Base-by-base conservation (phyloP, 352 stramenopile species). In the Aphanomyces astaci region DNA sequence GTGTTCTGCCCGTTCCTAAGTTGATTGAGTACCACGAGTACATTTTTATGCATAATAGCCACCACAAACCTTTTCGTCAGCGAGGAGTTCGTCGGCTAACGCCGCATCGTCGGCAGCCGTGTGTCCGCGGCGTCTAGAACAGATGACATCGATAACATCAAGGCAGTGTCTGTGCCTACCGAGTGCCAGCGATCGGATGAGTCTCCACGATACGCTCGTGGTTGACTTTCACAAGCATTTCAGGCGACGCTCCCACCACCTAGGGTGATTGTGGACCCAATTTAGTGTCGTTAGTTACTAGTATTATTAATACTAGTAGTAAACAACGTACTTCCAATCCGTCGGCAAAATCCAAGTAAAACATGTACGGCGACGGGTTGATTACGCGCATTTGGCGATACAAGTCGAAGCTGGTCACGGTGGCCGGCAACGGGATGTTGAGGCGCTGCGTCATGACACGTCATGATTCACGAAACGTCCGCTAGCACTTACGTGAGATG, bases 341-440 rank as follows among this genome's bases (percentile, higher is more conserved):
- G 4, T 87, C 78, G 24, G 85, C 86, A 53, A 94, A 70, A 56
- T 96, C 85, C 11, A 96, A 64, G 72, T 86, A 95, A 63, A 95
- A 95, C 86, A 96, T 95, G 76, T 96, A 96, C 25, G 88, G 88
- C 49, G 85, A 94, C 64, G 88, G 88, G 74, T 96, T 96, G 63
- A 95, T 81, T 55, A 83, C 78, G 51, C 88, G 86, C 86, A 96
- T 92, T 73, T 95, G 85, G 30, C 88, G 85, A 56, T 96, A 96
- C 68, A 96, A 57, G 46, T 96, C 86, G 30, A 96, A 73, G 51
- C 86, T 67, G 3, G 74, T 84, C 53, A 95, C 84, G 48, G 82
- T 75, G 30, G 72, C 76, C 17, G 85, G 84, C 32, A 95, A 71
- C 43, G 89, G 79, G 22, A 92, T 75, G 1, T 79, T 71, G 33